Evolutionary conservation across 2,329 filamentous ascomycete species (phyloP), one percentile per base, ranked within the genome.

Genomic region (Aspergillus sp.): DNA sequence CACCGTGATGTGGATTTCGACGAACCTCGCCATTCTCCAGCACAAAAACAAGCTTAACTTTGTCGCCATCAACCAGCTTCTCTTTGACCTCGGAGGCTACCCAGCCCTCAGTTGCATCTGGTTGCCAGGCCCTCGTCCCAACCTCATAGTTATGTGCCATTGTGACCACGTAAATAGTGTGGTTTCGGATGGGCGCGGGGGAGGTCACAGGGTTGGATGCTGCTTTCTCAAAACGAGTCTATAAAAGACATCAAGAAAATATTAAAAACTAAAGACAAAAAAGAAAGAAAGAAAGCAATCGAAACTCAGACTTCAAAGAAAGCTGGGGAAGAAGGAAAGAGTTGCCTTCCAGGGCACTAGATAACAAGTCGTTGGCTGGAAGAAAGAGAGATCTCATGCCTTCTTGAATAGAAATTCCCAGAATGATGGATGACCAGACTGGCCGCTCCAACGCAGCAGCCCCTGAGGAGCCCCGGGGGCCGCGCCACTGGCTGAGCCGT

Each of bases 71-170:
- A 65, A 91, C 80, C 56, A 85, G 84, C 83, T 95, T 97, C 78
- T 90, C 89, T 74, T 89, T 83, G 68, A 99, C 90, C 83, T 98
- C 93, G 47, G 95, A 97, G 73, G 93, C 90, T 76, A 99, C 87
- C 93, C 95, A 99, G 79, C 95, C 95, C 79, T 99, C 93, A 61
- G 90, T 90, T 75, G 86, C 81, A 82, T 99, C 95, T 69, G 95
- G 93, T 85, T 98, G 95, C 95, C 95, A 99, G 74, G 93, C 95
- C 85, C 91, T 88, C 71, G 93, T 98, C 73, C 93, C 95, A 73
- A 97, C 86, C 83, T 98, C 93, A 81, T 96, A 98, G 75, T 86
- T 91, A 79, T 96, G 90, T 81, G 91, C 91, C 93, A 96, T 70
- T 56, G 62, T 57, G 57, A 52, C 39, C 47, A 27, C 37, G 49